phyloP scores from a whole-genome alignment of 306 rosid species.

The Medicago arabica region DNA sequence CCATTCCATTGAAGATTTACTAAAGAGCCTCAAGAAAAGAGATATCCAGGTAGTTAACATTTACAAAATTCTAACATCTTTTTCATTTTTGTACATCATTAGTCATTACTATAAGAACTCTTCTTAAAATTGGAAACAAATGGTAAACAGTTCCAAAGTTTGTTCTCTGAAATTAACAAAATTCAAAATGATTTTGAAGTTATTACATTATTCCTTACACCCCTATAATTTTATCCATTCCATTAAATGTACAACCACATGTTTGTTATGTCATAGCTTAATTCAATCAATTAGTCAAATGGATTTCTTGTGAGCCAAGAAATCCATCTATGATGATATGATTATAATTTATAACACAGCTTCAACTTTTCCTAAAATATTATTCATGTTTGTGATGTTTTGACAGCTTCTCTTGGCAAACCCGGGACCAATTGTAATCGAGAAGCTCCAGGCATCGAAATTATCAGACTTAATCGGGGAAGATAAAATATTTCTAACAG shows the following conservation, averaged over 20 bases:
- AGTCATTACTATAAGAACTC: too few species aligned
- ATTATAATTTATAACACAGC: not conserved
- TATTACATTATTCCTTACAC: too few species aligned
- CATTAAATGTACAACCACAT: too few species aligned
- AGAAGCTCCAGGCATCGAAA: slow-evolving; percentile 68
- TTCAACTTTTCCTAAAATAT: slow-evolving; percentile 2
- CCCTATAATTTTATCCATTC: too few species aligned
- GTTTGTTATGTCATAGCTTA: not conserved
- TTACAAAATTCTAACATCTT: not conserved
- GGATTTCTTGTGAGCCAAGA: slow-evolving; percentile 12
- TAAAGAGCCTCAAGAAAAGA: slow-evolving; percentile 60
- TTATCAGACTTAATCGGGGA: slow-evolving; percentile 61
- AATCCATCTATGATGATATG: not conserved
- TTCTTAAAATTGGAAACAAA: too few species aligned
- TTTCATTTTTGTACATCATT: too few species aligned
- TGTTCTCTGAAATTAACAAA: too few species aligned
- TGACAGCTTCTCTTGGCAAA: slow-evolving; percentile 74
- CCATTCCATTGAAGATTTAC: slow-evolving; percentile 65
- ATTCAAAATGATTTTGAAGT: too few species aligned
- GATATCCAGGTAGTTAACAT: slow-evolving; percentile 53
- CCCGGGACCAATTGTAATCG: slow-evolving; percentile 80
- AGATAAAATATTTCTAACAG: slow-evolving; percentile 69
- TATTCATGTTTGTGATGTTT: slow-evolving; percentile 7
- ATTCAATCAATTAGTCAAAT: slow-evolving; percentile 16
- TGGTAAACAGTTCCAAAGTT: not conserved